Conservation (phyloP, 441 rosid genomes). For the Jatropha multifida region DNA sequence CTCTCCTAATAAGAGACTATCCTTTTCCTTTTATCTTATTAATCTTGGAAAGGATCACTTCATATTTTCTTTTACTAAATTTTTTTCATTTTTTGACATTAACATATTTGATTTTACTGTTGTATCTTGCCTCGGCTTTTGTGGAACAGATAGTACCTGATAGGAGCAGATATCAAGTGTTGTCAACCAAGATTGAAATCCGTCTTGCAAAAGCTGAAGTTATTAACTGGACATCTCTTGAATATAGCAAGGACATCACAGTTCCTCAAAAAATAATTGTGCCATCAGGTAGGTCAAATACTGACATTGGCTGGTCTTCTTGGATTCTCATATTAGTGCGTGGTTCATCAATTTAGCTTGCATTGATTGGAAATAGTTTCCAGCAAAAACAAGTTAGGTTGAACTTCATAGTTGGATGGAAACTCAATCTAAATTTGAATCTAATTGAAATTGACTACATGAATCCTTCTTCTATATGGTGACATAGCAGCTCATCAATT, state of each 20-base stretch:
- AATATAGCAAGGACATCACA: constrained; percentile 37
- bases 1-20: background rate
- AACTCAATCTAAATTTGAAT: background rate
- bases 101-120: too few species aligned
- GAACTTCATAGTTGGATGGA: background rate
- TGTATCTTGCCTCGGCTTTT: background rate
- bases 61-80: too few species aligned
- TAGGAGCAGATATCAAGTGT: constrained; percentile 48
- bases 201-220: constrained; percentile 58
- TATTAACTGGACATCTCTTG: constrained; percentile 57
- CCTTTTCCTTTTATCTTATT: background rate
- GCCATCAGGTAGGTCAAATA: constrained; percentile 14
- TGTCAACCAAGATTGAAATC: constrained; percentile 63
- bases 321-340: background rate
- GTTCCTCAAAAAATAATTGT: constrained; percentile 10
- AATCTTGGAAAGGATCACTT: background rate
- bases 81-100: background rate
- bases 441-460: background rate
- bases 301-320: background rate
- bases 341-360: background rate
- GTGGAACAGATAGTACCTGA: constrained; percentile 50
- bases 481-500: background rate
- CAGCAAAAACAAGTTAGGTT: background rate
- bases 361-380: background rate
- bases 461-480: background rate